Evolutionary conservation across 805 yeast species (phyloP).

Genomic region (Ogataea paraovalis): DNA sequence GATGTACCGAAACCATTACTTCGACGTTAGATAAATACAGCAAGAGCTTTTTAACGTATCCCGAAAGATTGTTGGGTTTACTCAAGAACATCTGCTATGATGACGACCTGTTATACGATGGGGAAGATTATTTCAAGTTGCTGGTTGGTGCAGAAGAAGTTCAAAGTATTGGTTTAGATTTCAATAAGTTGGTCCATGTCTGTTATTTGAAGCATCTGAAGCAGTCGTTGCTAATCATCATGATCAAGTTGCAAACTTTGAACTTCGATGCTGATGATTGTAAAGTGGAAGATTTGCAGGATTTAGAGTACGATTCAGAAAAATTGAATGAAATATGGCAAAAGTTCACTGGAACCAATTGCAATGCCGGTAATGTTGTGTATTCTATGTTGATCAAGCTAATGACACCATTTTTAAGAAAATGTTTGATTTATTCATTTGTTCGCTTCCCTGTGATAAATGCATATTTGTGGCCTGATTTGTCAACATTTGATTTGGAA

Average conservation of each 20-base stretch:
- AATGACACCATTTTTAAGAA: constrained; percentile 61
- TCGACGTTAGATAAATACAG: constrained; percentile 12
- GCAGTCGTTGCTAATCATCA: constrained; percentile 36
- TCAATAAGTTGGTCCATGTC: constrained; percentile 43
- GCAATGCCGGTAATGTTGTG: constrained; percentile 34
- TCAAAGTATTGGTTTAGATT: constrained; percentile 40
- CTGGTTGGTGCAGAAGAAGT: constrained; percentile 49
- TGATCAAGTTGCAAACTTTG: constrained; percentile 11
- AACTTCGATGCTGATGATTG: constrained; percentile 6
- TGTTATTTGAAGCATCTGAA: constrained; percentile 52
- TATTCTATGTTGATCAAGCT: constrained; percentile 54
- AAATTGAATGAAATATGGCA: constrained; percentile 16
- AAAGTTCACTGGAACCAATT: constrained; percentile 24
- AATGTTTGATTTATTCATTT: constrained; percentile 52
- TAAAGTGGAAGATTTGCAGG: constrained; percentile 10
- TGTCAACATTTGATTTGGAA: constrained; percentile 36
- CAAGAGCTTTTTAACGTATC: constrained; percentile 21
- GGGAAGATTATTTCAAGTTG: constrained; percentile 50
- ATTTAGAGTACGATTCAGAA: constrained; percentile 6
- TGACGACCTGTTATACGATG: constrained; percentile 30
- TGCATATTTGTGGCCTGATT: constrained; percentile 23
- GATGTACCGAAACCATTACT: constrained; percentile 22
- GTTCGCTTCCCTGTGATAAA: constrained; percentile 47
- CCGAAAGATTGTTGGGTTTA: constrained; percentile 30
- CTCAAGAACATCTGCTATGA: constrained; percentile 56